Conservation (phyloP, 2,329 filamentous ascomycete species). For the Lasiodiplodia sp. region DNA sequence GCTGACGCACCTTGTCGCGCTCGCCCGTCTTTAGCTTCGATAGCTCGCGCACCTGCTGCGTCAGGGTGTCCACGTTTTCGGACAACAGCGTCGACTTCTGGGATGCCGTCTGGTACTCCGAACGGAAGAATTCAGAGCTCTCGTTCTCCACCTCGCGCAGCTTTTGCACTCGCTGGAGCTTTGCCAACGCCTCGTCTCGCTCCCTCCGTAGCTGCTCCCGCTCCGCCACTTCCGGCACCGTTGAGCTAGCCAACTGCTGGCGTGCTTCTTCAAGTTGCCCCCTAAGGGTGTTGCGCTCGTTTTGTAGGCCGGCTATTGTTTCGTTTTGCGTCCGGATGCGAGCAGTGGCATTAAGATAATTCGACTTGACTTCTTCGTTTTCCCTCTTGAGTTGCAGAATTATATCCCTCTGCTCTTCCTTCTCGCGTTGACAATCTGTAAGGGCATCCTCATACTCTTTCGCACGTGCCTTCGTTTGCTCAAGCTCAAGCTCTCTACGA, state of each 20-base stretch:
- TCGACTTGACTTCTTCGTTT: constrained; percentile 5
- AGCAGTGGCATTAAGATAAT: not conserved
- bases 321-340: constrained; percentile 41
- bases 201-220: constrained; percentile 32
- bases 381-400: constrained; percentile 14
- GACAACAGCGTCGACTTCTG: not conserved
- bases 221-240: constrained; percentile 17
- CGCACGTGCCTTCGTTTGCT: constrained; percentile 36
- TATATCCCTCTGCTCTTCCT: constrained; percentile 7
- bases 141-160: constrained; percentile 47
- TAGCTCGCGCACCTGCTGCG: constrained; percentile 30
- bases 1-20: constrained; percentile 9
- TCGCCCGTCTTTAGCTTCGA: constrained; percentile 14
- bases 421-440: constrained; percentile 31
- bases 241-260: constrained; percentile 11
- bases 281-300: not conserved
- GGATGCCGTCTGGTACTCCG: constrained; percentile 57
- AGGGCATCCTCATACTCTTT: constrained; percentile 40
- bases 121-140: constrained; percentile 65
- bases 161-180: constrained; percentile 42
- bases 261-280: constrained; percentile 19
- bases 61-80: not conserved
- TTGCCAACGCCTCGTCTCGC: constrained; percentile 37
- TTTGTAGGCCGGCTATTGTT: constrained; percentile 37
- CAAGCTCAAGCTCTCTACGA: constrained; percentile 34